Conservation (phyloP, 129 eudicot genomes). For the Cynara cardunculus region DNA sequence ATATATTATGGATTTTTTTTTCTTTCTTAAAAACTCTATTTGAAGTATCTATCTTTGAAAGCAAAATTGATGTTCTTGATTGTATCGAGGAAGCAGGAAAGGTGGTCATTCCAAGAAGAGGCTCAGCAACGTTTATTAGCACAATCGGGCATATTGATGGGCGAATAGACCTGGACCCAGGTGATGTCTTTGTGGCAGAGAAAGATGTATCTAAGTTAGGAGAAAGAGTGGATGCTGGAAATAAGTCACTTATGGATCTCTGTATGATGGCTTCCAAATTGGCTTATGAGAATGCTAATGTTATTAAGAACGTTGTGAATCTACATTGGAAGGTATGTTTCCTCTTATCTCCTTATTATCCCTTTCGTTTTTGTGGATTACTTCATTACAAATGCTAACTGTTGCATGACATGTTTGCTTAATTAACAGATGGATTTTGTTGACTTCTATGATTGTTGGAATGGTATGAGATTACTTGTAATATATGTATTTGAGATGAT, state of each 20-base stretch:
- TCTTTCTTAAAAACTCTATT: no score
- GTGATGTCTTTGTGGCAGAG: constrained; percentile 16
- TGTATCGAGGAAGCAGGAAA: constrained; percentile 44
- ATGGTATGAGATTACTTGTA: constrained; percentile 49
- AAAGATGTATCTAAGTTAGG: neutral
- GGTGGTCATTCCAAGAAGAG: constrained; percentile 69
- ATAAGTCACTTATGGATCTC: constrained; percentile 65
- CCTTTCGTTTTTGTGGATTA: neutral
- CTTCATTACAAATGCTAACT: constrained; percentile 6
- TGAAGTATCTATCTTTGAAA: no score
- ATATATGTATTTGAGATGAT: neutral
- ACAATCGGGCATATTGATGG: constrained; percentile 84
- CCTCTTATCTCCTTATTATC: neutral
- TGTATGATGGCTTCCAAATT: constrained; percentile 84
- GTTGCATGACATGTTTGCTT: neutral
- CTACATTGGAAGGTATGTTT: constrained; percentile 74
- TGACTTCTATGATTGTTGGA: constrained; percentile 94
- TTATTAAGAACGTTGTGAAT: constrained; percentile 62
- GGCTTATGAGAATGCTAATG: constrained; percentile 77
- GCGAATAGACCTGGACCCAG: constrained; percentile 49
- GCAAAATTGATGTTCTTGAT: neutral
- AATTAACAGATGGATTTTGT: constrained; percentile 82
- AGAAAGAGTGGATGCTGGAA: constrained; percentile 29
- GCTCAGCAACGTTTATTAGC: constrained; percentile 69
- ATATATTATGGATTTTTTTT: no score